phyloP scores from a whole-genome alignment of 495 filamentous ascomycete species.

The Evernia prunastri region DNA sequence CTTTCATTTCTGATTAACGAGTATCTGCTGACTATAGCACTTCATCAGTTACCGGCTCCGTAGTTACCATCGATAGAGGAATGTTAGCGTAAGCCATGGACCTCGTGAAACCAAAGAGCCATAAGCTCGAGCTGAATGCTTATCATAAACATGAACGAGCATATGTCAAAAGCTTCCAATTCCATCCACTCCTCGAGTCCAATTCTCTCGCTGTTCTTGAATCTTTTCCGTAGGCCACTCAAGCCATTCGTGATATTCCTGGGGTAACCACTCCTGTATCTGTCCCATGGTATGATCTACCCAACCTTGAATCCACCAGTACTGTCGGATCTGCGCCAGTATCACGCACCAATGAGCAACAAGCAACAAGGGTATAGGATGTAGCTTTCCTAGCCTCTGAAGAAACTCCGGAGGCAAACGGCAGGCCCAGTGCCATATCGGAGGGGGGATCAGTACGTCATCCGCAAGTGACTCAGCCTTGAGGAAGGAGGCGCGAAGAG shows the following conservation, averaged over 20 bases:
- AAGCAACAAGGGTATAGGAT: conserved; percentile 48
- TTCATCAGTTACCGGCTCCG: not conserved
- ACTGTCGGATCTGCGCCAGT: conserved; percentile 39
- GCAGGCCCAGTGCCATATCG: conserved; percentile 41
- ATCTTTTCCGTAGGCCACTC: conserved; percentile 28
- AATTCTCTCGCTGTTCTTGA: not conserved
- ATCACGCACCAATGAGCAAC: conserved; percentile 47
- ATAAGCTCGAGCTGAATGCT: not conserved
- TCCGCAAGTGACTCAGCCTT: conserved; percentile 19
- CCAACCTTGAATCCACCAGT: conserved; percentile 49
- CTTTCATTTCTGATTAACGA: not conserved
- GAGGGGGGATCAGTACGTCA: conserved; percentile 30
- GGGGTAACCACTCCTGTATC: conserved; percentile 24
- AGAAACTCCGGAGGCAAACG: conserved; percentile 46
- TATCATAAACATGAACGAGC: not conserved
- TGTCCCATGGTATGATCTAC: conserved; percentile 27
- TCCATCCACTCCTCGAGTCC: not conserved
- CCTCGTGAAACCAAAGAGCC: not conserved
- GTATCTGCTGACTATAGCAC: not conserved
- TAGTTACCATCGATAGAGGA: not conserved
- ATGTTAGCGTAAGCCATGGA: not conserved
- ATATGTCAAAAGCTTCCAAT: not conserved
- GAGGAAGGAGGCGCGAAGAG: conserved; percentile 29
- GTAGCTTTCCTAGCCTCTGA: conserved; percentile 41
- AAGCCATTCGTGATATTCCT: conserved; percentile 29